Evolutionary conservation across 2,329 filamentous ascomycete species (phyloP).

Genomic region (Monosporascus cannonballus): DNA sequence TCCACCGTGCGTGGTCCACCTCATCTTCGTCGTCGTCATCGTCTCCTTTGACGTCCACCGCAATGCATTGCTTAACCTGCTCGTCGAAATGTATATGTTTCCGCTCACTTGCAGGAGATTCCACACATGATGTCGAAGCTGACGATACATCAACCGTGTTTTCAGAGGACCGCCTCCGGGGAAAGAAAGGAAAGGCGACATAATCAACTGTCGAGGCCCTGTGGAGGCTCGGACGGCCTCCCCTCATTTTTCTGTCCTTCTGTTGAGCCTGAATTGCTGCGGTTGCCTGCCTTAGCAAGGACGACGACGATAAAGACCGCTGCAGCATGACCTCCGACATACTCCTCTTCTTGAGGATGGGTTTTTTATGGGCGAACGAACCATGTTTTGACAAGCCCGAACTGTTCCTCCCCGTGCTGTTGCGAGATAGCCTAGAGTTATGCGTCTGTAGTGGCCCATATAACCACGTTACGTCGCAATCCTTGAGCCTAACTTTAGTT

Average conservation of each 20-base stretch:
- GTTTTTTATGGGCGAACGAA: conserved; percentile 75
- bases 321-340: conserved; percentile 95
- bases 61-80: conserved; percentile 92
- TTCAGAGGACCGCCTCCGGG: conserved; percentile 53
- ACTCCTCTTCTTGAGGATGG: conserved; percentile 92
- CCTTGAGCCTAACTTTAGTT: conserved; percentile 68
- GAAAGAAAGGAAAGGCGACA: conserved; percentile 57
- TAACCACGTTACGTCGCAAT: conserved; percentile 95
- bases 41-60: conserved; percentile 78
- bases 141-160: conserved; percentile 61
- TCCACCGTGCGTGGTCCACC: conserved; percentile 31
- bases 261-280: conserved; percentile 81
- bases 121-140: conserved; percentile 62
- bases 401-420: conserved; percentile 35
- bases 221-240: conserved; percentile 49
- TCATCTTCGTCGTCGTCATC: conserved; percentile 63
- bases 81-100: conserved; percentile 96
- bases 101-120: conserved; percentile 58
- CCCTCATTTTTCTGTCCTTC: conserved; percentile 43
- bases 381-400: conserved; percentile 44
- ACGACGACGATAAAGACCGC: conserved; percentile 79
- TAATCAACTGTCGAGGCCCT: conserved; percentile 62
- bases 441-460: conserved; percentile 87
- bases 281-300: conserved; percentile 81
- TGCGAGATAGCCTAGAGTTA: conserved; percentile 45